Conservation (phyloP, 768 basidiomycete species). For the Coprinellus micaceus region DNA sequence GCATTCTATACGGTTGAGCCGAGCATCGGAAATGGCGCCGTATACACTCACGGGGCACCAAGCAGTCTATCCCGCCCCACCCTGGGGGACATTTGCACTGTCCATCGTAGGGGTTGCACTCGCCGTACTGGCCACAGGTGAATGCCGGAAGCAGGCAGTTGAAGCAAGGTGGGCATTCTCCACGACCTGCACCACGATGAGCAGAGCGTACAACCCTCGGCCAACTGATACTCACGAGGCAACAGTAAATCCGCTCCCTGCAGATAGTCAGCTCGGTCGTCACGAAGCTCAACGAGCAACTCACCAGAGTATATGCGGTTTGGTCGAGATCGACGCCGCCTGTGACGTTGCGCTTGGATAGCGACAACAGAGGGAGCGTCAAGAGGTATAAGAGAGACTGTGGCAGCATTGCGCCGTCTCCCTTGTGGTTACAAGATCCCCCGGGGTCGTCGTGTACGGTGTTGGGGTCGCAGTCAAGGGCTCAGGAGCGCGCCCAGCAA, state of each 20-base stretch:
- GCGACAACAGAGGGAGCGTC: background rate
- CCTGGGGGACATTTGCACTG: conserved; percentile 96
- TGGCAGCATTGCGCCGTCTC: conserved; percentile 7
- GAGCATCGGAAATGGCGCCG: background rate
- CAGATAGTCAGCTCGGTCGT: background rate
- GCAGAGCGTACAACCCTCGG: background rate
- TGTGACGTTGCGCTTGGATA: conserved; percentile 18
- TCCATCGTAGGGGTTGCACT: conserved; percentile 88
- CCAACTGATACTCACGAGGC: conserved; percentile 4
- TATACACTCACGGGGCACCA: conserved; percentile 73
- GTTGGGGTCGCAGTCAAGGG: no score
- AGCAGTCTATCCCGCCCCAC: conserved; percentile 96
- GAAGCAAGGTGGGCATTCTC: conserved; percentile 85
- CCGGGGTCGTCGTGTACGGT: no score
- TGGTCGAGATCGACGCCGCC: background rate
- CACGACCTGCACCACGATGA: conserved; percentile 24
- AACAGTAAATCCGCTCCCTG: background rate
- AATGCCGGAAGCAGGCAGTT: conserved; percentile 93
- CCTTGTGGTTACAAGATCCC: background rate
- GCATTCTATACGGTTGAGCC: conserved; percentile 57
- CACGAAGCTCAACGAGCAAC: no score
- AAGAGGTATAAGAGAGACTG: conserved; percentile 8
- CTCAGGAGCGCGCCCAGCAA: no score
- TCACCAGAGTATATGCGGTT: background rate
- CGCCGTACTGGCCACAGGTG: conserved; percentile 87